Evolutionary conservation across 306 rosid species (phyloP), one percentile per base, ranked within the genome.

Genomic region (Carpinus viminea): DNA sequence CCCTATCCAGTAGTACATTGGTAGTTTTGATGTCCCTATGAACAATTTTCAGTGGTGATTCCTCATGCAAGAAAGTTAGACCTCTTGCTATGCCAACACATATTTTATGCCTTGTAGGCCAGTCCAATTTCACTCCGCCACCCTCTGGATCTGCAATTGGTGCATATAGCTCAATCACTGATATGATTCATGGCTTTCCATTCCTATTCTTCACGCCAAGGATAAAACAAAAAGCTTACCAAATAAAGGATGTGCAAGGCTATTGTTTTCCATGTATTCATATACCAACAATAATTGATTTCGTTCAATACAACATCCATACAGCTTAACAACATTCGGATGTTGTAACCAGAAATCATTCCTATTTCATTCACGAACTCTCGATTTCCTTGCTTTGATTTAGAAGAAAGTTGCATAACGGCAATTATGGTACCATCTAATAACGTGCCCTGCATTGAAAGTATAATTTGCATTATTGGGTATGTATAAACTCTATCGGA

Each of bases 31-130:
- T 89, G 84, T 90, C 97, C 68, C 96, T 83, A 71, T 92, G 97
- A 68, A 93, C 93, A 74, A 90, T 89, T 83, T 86, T 90, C 52
- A 92, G 70, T 50, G 83, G 78, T 15, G 97, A 90, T 70, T 92
- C 96, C 68, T 93, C 97, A 15, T 93, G 93, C 47, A 93, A 93
- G 82, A 89, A 93, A 70, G 91, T 87, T 36, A 93, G 84, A 34
- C 96, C 97, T 83, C 78, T 93, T n/a, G 96, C 94, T 74, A 93
- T 81, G 64, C 97, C 96, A 7, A 89, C 74, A 72, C 96, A 91
- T 65, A 93, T 91, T 78, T 81, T 85, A 56, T 64, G 80, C 80
- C 96, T 89, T 66, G 86, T 81, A 21, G 89, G 68, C 97, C 97
- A 91, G 56, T 86, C 88, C 78, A 89, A 24, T 38, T 70, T 74